A percentile compares a stretch with the other conserved stretches of the same genome.
These are phyloP conservation scores for Cicer cuneatum DNA, from an alignment of 306 rosid genomes.

Conservation along the genomic window DNA sequence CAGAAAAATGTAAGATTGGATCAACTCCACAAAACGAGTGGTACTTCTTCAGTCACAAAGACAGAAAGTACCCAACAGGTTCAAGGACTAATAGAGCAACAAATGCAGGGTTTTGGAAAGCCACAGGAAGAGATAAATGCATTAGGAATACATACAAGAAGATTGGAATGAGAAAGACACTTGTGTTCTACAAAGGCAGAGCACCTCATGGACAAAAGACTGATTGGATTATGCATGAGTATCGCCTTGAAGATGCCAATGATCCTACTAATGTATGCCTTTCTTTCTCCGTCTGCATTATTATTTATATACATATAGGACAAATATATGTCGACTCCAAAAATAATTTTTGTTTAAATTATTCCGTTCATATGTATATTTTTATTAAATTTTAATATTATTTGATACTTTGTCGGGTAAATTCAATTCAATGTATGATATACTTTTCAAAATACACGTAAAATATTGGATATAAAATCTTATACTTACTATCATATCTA, in stretches of 20 bases:
- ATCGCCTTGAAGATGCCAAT: slow-evolving; percentile 80
- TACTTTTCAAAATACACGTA: too few relatives aligned
- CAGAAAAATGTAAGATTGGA: slow-evolving; percentile 90
- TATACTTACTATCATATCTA: too few relatives aligned
- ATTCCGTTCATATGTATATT: too few relatives aligned
- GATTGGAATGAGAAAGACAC: slow-evolving; percentile 95
- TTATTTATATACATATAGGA: too few relatives aligned
- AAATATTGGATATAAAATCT: too few relatives aligned
- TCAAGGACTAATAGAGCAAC: slow-evolving; percentile 96
- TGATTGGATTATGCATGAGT: slow-evolving; percentile 99
- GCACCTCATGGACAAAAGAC: slow-evolving; percentile 97
- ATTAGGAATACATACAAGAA: slow-evolving; percentile 74
- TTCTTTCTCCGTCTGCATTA: neutral
- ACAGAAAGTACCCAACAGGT: slow-evolving; percentile 96
- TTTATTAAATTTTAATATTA: too few relatives aligned
- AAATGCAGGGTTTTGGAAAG: slow-evolving; percentile 96
- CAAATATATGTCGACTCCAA: too few relatives aligned
- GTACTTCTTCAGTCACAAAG: slow-evolving; percentile 98
- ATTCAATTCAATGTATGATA: too few relatives aligned
- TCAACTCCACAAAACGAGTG: slow-evolving; percentile 97
- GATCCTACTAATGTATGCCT: slow-evolving; percentile 61
- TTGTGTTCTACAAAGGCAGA: slow-evolving; percentile 90
- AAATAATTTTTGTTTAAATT: too few relatives aligned
- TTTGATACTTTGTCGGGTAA: too few relatives aligned
- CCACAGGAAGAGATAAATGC: slow-evolving; percentile 95